phyloP scores from a whole-genome alignment of 345 rosid genomes.

The Pistacia vera region DNA sequence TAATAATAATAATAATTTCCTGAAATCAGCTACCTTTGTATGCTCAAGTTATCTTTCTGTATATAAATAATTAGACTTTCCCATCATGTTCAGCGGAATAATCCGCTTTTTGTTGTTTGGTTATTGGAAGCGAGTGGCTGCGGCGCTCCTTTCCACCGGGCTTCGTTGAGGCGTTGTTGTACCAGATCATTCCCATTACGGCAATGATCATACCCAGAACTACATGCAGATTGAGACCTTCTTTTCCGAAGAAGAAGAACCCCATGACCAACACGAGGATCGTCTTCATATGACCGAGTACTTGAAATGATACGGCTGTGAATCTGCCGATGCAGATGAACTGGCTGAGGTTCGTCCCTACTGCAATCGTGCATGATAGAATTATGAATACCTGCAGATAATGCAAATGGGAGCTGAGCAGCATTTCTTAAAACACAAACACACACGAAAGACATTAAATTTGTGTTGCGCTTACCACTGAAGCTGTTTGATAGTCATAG shows the following conservation, averaged over 20 bases:
- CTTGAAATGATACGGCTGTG: constrained; percentile 94
- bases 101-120: constrained; percentile 54
- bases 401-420: not conserved
- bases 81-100: constrained; percentile 49
- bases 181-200: constrained; percentile 93
- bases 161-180: constrained; percentile 90
- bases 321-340: constrained; percentile 97
- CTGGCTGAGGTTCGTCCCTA: constrained; percentile 97
- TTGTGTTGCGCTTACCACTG: constrained; percentile 57
- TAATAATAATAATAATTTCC: not conserved
- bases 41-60: constrained; percentile 23
- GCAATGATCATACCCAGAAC: constrained; percentile 93
- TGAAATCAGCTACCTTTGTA: constrained; percentile 26
- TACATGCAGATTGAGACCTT: constrained; percentile 88
- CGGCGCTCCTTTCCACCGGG: constrained; percentile 95
- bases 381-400: constrained; percentile 72
- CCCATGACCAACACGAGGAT: constrained; percentile 88
- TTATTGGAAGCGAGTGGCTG: constrained; percentile 56
- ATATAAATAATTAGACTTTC: constrained; percentile 30
- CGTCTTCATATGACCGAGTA: constrained; percentile 97
- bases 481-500: constrained; percentile 55
- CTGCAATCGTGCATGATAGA: constrained; percentile 88
- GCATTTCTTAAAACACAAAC: not conserved
- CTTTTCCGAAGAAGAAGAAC: constrained; percentile 93
- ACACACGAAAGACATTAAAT: not conserved